Percentiles rank a stretch among this genome's conserved stretches.
phyloP scores from a whole-genome alignment of 2,329 filamentous ascomycete species.

The Celoporthe dispersa region DNA sequence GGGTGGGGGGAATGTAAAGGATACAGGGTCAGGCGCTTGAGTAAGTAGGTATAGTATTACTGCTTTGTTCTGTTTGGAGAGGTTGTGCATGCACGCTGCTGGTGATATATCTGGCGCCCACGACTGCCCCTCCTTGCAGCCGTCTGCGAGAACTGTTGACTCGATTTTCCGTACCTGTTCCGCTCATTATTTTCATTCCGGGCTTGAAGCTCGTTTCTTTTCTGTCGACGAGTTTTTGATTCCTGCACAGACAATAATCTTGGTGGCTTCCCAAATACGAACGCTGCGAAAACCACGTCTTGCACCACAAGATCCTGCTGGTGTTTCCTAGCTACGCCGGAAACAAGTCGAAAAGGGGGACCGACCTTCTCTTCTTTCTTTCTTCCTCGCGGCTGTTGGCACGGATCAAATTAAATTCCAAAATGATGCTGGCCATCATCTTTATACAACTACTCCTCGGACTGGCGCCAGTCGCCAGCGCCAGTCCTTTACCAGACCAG shows the following conservation, averaged over 20 bases:
- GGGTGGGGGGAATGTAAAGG: not conserved
- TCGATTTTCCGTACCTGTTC: constrained; percentile 3
- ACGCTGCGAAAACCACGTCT: not conserved
- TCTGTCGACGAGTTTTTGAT: not conserved
- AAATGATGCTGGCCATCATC: constrained; percentile 28
- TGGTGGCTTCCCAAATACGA: not conserved
- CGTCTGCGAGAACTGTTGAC: not conserved
- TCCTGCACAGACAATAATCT: not conserved
- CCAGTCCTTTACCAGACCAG: constrained; percentile 24
- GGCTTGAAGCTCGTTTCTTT: constrained; percentile 24
- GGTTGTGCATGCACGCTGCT: not conserved
- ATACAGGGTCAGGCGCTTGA: not conserved
- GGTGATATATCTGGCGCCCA: constrained; percentile 21
- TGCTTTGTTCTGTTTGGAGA: not conserved
- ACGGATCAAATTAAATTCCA: not conserved
- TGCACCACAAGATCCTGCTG: not conserved
- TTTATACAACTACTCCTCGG: constrained; percentile 19
- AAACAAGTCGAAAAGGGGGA: not conserved
- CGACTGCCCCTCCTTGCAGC: not conserved
- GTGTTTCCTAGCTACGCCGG: not conserved
- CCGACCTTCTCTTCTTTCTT: not conserved
- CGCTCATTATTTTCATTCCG: constrained; percentile 10
- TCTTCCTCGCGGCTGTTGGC: not conserved
- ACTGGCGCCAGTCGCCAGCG: constrained; percentile 15
- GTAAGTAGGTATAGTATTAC: not conserved